A percentile compares a stretch with the other conserved stretches of the same genome.
Evolutionary conservation across 306 rosid species (phyloP).

Genomic region (Pyrus communis): DNA sequence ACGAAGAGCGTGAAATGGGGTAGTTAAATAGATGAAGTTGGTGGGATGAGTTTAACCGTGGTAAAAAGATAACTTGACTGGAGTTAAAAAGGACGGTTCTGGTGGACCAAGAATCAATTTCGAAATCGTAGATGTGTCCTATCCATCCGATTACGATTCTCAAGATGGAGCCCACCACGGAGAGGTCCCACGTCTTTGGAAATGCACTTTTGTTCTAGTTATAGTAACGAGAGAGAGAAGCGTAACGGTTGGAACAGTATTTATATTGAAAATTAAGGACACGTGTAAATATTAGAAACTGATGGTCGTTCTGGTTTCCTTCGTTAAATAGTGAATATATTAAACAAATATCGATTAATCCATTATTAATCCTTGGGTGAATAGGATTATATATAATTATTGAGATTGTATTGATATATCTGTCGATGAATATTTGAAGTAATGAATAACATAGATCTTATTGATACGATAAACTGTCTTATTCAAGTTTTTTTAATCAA

Average conservation of each 20-base stretch:
- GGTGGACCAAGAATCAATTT: slow-evolving; percentile 1
- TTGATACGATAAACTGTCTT: no score
- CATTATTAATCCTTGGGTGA: no score
- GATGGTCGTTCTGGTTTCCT: no score
- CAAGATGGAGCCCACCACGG: not conserved
- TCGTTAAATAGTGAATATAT: no score
- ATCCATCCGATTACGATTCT: slow-evolving; percentile 1
- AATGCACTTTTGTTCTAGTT: not conserved
- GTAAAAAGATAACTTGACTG: not conserved
- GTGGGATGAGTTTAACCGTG: not conserved
- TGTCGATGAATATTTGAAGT: no score
- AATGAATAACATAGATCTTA: no score
- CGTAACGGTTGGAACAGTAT: not conserved
- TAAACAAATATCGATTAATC: no score
- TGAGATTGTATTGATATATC: no score
- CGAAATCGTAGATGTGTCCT: not conserved
- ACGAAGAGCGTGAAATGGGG: not conserved
- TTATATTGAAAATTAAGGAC: not conserved
- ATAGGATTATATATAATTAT: no score
- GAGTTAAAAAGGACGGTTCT: not conserved
- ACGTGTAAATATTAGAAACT: no score
- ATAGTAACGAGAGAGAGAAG: not conserved
- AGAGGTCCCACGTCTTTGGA: not conserved
- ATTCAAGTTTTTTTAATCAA: no score
- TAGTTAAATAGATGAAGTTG: slow-evolving; percentile 18